Evolutionary conservation across 75 land plant genomes (phyloP).

Genomic region (Selaginella moellendorffii): DNA sequence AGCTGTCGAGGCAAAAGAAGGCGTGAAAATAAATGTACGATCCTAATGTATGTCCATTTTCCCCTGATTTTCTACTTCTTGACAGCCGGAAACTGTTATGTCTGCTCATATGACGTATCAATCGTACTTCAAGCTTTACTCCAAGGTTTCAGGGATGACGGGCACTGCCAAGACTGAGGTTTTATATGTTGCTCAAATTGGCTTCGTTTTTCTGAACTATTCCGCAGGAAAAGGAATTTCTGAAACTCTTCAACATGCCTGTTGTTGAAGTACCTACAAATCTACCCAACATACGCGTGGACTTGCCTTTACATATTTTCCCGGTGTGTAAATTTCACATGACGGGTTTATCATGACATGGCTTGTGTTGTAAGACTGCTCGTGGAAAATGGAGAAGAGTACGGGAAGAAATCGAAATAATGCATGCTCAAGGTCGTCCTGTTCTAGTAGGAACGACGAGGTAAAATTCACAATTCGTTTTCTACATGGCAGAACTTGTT

Average conservation of each 20-base stretch:
- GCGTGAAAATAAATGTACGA: constrained; percentile 66
- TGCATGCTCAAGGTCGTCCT: constrained; percentile 86
- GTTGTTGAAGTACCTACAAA: constrained; percentile 99
- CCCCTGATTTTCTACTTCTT: not conserved
- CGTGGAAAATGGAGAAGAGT: constrained; percentile 84
- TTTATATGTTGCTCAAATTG: not conserved
- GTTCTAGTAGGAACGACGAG: constrained; percentile 97
- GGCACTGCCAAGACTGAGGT: constrained; percentile 99
- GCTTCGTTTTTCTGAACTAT: not conserved
- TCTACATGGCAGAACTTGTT: not conserved
- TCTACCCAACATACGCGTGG: constrained; percentile 80
- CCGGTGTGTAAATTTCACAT: constrained; percentile 39
- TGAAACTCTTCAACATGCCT: constrained; percentile 88
- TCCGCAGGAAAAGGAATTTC: constrained; percentile 74
- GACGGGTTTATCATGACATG: no score
- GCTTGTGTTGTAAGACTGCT: constrained; percentile 63
- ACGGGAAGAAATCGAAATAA: constrained; percentile 62
- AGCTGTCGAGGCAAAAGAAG: constrained; percentile 97
- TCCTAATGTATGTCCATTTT: not conserved
- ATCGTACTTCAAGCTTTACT: constrained; percentile 88
- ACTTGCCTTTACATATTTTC: constrained; percentile 90
- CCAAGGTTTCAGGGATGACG: constrained; percentile 97
- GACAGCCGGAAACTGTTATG: constrained; percentile 77
- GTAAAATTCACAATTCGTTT: constrained; percentile 14
- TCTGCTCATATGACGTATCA: constrained; percentile 97